Evolutionary conservation across 2,329 filamentous ascomycete genomes (phyloP).

Genomic region (Domatiomyces globalis): DNA sequence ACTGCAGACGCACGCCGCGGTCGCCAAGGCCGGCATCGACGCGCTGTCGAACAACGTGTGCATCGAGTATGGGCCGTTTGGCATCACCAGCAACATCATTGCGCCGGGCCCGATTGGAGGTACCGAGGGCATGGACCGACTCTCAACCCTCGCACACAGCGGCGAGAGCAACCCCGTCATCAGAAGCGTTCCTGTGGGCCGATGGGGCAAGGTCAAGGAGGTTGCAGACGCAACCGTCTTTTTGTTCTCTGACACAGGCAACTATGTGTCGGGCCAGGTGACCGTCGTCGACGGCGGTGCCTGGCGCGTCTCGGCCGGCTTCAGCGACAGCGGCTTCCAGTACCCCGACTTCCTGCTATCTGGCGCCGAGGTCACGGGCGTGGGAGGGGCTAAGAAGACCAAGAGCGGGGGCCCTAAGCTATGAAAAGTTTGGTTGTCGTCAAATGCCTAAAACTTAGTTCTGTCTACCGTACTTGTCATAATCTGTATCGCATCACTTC

Average conservation of each 20-base stretch:
- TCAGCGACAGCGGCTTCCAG: constrained; percentile 20
- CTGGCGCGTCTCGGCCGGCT: constrained; percentile 28
- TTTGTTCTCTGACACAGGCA: constrained; percentile 71
- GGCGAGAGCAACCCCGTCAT: constrained; percentile 26
- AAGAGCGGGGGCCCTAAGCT: constrained; percentile 30
- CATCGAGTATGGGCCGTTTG: constrained; percentile 78
- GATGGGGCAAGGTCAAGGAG: constrained; percentile 68
- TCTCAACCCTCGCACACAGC: constrained; percentile 40
- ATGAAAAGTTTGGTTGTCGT: background rate
- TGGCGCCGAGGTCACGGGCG: constrained; percentile 37
- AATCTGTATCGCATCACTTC: too few relatives aligned
- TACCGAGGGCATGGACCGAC: constrained; percentile 65
- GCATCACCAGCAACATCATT: constrained; percentile 77
- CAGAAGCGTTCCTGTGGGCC: constrained; percentile 53
- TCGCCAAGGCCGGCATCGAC: constrained; percentile 84
- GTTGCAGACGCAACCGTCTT: constrained; percentile 88
- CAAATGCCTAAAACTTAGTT: too few relatives aligned
- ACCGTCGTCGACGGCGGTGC: constrained; percentile 50
- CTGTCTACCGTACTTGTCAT: too few relatives aligned
- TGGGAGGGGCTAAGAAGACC: constrained; percentile 41
- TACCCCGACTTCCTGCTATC: constrained; percentile 48
- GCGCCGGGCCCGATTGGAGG: constrained; percentile 72
- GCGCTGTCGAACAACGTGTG: constrained; percentile 65
- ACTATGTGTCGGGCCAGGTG: constrained; percentile 70
- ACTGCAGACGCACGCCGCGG: constrained; percentile 76